Percentiles rank a stretch among this genome's conserved stretches.
phyloP scores from a whole-genome alignment of 2,329 filamentous ascomycete species.

The Escovopsis sp. region DNA sequence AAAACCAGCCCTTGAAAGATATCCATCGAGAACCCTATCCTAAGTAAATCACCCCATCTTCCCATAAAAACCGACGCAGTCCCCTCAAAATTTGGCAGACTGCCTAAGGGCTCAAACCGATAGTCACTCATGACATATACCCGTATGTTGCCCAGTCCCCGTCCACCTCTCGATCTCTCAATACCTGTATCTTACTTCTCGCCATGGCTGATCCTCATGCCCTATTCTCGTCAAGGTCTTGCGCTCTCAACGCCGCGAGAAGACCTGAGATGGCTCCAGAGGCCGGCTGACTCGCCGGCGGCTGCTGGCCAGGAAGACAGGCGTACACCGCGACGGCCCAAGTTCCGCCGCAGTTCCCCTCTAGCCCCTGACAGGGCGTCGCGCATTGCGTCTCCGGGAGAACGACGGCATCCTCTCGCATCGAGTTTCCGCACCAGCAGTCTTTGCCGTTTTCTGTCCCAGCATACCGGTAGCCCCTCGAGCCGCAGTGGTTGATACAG shows the following conservation, averaged over 20 bases:
- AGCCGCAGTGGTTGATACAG: slow-evolving; percentile 32
- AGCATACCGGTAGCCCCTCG: slow-evolving; percentile 25
- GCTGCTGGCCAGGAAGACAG: slow-evolving; percentile 2
- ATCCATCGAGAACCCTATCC: too few relatives aligned
- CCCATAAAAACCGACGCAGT: too few relatives aligned
- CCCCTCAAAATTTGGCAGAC: too few relatives aligned
- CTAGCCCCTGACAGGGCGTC: slow-evolving; percentile 8
- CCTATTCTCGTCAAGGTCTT: too few relatives aligned
- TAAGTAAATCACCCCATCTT: too few relatives aligned
- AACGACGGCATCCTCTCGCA: slow-evolving; percentile 10
- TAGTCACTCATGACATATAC: too few relatives aligned
- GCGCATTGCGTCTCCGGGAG: slow-evolving; percentile 12
- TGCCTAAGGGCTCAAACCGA: too few relatives aligned
- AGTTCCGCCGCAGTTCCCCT: slow-evolving; percentile 9
- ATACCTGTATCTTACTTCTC: too few relatives aligned
- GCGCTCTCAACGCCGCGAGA: slow-evolving; percentile 1
- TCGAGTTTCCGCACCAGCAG: slow-evolving; percentile 32
- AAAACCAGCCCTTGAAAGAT: too few relatives aligned
- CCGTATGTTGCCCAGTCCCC: too few relatives aligned
- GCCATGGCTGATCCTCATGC: slow-evolving; percentile 1
- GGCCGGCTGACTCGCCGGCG: not conserved
- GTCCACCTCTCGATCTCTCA: too few relatives aligned
- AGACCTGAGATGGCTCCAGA: slow-evolving; percentile 2
- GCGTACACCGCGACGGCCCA: slow-evolving; percentile 13
- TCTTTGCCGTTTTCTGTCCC: slow-evolving; percentile 34